These are phyloP conservation scores for Trametes punicea DNA, from an alignment of 768 basidiomycete genomes.

Conservation along the genomic window DNA sequence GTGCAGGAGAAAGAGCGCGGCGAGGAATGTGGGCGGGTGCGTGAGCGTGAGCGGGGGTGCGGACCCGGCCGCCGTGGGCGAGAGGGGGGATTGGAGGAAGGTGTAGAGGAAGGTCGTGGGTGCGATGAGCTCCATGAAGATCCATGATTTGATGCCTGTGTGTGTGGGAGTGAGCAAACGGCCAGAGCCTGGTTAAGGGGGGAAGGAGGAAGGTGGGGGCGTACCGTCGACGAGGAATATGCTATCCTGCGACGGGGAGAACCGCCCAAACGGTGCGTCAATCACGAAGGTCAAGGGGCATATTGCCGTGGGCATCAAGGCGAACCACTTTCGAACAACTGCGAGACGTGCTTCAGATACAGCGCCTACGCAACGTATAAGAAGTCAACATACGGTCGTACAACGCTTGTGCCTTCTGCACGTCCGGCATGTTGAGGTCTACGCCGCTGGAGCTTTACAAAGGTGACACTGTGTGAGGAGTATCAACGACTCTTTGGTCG, in stretches of 20 bases:
- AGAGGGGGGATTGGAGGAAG: conserved; percentile 48
- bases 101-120: conserved; percentile 52
- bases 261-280: conserved; percentile 81
- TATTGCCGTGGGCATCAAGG: conserved; percentile 36
- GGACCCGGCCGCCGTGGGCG: conserved; percentile 29
- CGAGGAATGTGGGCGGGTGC: conserved; percentile 48
- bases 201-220: conserved; percentile 25
- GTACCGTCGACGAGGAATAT: conserved; percentile 57
- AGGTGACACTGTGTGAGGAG: too few species aligned
- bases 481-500: too few species aligned
- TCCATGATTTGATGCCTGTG: conserved; percentile 57
- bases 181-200: too few species aligned
- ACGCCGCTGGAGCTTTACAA: too few species aligned
- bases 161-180: too few species aligned
- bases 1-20: conserved; percentile 62
- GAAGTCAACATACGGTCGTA: conserved; percentile 8
- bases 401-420: not conserved
- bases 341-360: not conserved
- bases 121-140: conserved; percentile 70
- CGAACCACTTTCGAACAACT: conserved; percentile 45
- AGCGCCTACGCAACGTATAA: not conserved
- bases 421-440: not conserved
- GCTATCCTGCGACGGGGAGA: conserved; percentile 46
- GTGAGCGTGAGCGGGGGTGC: conserved; percentile 30
- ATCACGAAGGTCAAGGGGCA: conserved; percentile 45